Conservation (phyloP, 2,329 filamentous ascomycete genomes). For the Aspergillus sp. region DNA sequence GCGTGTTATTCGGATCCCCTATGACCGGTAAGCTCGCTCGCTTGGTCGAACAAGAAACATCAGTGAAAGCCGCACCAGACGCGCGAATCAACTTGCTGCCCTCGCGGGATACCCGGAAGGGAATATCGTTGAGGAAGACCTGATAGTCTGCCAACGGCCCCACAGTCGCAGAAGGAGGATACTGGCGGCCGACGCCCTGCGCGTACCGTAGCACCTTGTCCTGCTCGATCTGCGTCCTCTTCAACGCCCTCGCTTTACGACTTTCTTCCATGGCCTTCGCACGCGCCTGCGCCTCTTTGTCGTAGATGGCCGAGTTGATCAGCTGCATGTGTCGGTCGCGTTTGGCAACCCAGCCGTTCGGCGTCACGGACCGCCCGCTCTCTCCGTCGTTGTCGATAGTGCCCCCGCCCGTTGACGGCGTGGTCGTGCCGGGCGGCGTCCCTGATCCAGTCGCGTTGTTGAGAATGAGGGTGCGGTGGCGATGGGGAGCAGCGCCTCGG, state of each 20-base stretch:
- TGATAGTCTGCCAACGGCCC: slow-evolving; percentile 53
- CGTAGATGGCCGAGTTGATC: slow-evolving; percentile 76
- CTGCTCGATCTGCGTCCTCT: slow-evolving; percentile 58
- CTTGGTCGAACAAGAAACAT: slow-evolving; percentile 4
- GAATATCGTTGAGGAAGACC: slow-evolving; percentile 68
- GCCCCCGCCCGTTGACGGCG: slow-evolving; percentile 23
- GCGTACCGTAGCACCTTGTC: slow-evolving; percentile 41
- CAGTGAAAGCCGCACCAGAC: slow-evolving; percentile 57
- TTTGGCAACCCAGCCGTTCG: slow-evolving; percentile 65
- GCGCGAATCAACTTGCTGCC: slow-evolving; percentile 80
- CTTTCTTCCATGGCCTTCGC: slow-evolving; percentile 71
- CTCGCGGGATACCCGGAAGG: slow-evolving; percentile 70
- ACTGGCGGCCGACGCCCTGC: slow-evolving; percentile 27
- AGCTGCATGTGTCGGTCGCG: slow-evolving; percentile 76
- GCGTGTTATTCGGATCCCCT: slow-evolving; percentile 65
- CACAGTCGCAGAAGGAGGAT: slow-evolving; percentile 19
- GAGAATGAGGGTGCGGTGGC: slow-evolving; percentile 64
- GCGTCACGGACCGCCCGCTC: slow-evolving; percentile 21
- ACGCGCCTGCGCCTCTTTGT: slow-evolving; percentile 68
- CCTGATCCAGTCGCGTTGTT: slow-evolving; percentile 45
- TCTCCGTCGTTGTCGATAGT: slow-evolving; percentile 29
- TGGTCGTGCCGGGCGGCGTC: slow-evolving; percentile 20
- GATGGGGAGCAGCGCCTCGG: slow-evolving; percentile 41
- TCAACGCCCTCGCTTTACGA: slow-evolving; percentile 45
- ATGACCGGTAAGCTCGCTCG: slow-evolving; percentile 47